Evolutionary conservation across 345 rosid genomes (phyloP), one percentile per base, ranked within the genome.

Genomic region (Gossypium sturtianum): DNA sequence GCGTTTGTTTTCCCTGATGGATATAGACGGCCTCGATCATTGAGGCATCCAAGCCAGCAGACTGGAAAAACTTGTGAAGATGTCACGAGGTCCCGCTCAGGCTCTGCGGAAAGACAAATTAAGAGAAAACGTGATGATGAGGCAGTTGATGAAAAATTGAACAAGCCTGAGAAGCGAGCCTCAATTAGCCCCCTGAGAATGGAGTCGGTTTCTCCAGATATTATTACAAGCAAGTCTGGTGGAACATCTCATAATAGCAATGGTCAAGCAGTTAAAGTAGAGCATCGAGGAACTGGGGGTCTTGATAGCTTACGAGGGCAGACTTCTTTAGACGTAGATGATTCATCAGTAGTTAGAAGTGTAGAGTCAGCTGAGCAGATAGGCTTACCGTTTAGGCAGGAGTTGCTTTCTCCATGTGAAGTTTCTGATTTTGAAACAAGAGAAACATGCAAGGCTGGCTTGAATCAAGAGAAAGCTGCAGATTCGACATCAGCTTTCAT

Each of bases 1-100:
- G 74, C 80, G 51, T 90, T 84, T 80, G 90, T 88, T 77, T 90
- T 85, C 54, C 93, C 93, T 16, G 89, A 80, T 80, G 96, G 92
- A 51, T 79, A 82, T 72, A 85, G 74, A 73, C 79, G 87, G 59
- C 74, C 83, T 78, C 90, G 87, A 51, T 81, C 76, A 64, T 79
- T 88, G 41, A 86, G 87, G 80, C 82, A 87, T 76, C 79, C 71
- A 20, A 86, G 69, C 80, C 88, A 82, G 66, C 89, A 78, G 60
- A 47, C 79, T 70, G 87, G 80, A 63, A 87, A 74, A 79, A 15
- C 79, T 81, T 71, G 77, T 83, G 95, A 87, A 63, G 89, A 77
- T 83, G 66, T 68, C 65, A 61, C 81, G 72, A 74, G 77, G 60
- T 75, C 80, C 29, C 44, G 29, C 62, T 61, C 86, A 38, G 83